Evolutionary conservation across 495 filamentous ascomycete species (phyloP).

Genomic region (Aspergillus panamensis): DNA sequence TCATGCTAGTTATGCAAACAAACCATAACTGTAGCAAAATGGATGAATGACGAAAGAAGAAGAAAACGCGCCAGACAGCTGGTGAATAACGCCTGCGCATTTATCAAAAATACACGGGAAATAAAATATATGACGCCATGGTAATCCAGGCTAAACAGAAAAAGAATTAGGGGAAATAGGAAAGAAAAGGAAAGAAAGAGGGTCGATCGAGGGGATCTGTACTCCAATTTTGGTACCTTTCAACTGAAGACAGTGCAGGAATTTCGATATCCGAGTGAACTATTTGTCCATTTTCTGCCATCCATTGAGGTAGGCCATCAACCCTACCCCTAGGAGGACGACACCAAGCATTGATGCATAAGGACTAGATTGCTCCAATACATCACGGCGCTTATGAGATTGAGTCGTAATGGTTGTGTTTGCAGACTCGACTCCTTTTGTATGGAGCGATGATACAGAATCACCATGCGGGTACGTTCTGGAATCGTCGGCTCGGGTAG

Average conservation of each 20-base stretch:
- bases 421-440: slow-evolving; percentile 38
- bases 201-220: neutral
- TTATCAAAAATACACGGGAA: slow-evolving; percentile 21
- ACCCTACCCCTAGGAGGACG: slow-evolving; percentile 79
- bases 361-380: slow-evolving; percentile 66
- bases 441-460: slow-evolving; percentile 24
- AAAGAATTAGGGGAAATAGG: slow-evolving; percentile 10
- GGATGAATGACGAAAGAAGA: slow-evolving; percentile 21
- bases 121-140: slow-evolving; percentile 23
- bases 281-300: slow-evolving; percentile 70
- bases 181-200: slow-evolving; percentile 17
- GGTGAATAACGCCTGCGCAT: slow-evolving; percentile 20
- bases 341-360: slow-evolving; percentile 87
- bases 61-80: slow-evolving; percentile 21
- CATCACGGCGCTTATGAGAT: slow-evolving; percentile 31
- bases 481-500: slow-evolving; percentile 3
- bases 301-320: slow-evolving; percentile 94
- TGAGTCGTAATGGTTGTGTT: slow-evolving; percentile 41
- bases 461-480: neutral
- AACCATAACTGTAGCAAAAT: slow-evolving; percentile 22
- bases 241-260: neutral
- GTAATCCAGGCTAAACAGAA: slow-evolving; percentile 7
- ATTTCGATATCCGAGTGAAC: slow-evolving; percentile 17
- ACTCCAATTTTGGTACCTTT: too few species aligned
- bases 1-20: slow-evolving; percentile 27